Evolutionary conservation across 805 yeast genomes (phyloP).

Genomic region (Naumovozyma baii): DNA sequence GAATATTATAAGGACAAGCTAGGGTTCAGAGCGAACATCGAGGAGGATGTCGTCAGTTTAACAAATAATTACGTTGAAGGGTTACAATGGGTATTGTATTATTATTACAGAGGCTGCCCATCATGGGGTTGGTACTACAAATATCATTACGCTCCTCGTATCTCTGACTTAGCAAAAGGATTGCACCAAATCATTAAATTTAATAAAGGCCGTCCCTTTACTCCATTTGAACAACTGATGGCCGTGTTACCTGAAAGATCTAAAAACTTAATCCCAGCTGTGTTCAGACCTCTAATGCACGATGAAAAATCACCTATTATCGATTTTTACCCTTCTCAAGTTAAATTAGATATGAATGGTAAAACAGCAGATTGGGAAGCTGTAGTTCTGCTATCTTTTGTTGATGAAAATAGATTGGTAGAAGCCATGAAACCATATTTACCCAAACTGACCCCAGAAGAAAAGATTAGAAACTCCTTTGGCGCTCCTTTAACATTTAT

Average conservation of each 20-base stretch:
- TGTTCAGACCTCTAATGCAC: slow-evolving; percentile 74
- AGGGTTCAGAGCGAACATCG: slow-evolving; percentile 55
- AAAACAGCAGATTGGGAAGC: slow-evolving; percentile 98
- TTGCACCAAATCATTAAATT: slow-evolving; percentile 54
- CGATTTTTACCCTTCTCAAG: slow-evolving; percentile 85
- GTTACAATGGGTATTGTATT: slow-evolving; percentile 89
- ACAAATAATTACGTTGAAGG: slow-evolving; percentile 86
- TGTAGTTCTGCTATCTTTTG: slow-evolving; percentile 84
- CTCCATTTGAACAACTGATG: slow-evolving; percentile 93
- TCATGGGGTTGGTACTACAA: slow-evolving; percentile 95
- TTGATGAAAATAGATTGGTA: slow-evolving; percentile 67
- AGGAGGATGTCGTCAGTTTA: slow-evolving; percentile 48
- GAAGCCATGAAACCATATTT: slow-evolving; percentile 65
- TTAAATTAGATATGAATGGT: slow-evolving; percentile 84
- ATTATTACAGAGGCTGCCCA: slow-evolving; percentile 82
- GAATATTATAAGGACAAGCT: slow-evolving; percentile 78
- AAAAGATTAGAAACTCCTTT: slow-evolving; percentile 59
- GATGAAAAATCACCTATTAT: slow-evolving; percentile 77
- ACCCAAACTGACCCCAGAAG: slow-evolving; percentile 54
- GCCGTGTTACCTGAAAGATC: slow-evolving; percentile 95
- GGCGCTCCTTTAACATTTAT: slow-evolving; percentile 62
- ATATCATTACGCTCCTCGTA: slow-evolving; percentile 90
- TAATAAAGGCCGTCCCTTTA: slow-evolving; percentile 67
- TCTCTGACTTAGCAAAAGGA: slow-evolving; percentile 75
- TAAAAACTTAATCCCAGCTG: slow-evolving; percentile 61